A percentile compares a stretch with the other conserved stretches of the same genome.
These are phyloP conservation scores for Collybia sp. DNA, from an alignment of 768 basidiomycete genomes.

Conservation along the genomic window DNA sequence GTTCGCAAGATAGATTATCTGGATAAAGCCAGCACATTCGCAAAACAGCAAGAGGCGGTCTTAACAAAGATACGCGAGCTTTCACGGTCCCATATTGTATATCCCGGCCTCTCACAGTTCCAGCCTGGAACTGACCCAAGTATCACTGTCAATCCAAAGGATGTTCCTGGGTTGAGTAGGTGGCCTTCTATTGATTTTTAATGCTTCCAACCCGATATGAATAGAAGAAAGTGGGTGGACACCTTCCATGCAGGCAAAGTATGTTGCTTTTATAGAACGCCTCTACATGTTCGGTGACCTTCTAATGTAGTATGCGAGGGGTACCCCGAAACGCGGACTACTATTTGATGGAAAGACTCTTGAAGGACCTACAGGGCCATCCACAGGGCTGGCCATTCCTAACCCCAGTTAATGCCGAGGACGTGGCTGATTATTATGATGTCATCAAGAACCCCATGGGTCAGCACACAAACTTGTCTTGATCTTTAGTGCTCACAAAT, in stretches of 20 bases:
- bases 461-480: conserved; percentile 28
- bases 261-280: background rate
- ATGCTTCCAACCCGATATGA: conserved; percentile 2
- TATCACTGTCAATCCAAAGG: conserved; percentile 59
- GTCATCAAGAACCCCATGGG: conserved; percentile 93
- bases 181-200: conserved; percentile 9
- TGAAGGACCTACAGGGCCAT: conserved; percentile 76
- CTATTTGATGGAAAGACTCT: conserved; percentile 67
- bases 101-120: conserved; percentile 76
- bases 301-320: conserved; percentile 26
- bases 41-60: conserved; percentile 84
- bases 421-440: conserved; percentile 88
- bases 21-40: conserved; percentile 69
- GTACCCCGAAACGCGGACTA: conserved; percentile 48
- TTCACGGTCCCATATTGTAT: conserved; percentile 82
- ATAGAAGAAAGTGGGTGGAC: conserved; percentile 92
- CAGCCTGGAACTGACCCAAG: conserved; percentile 50
- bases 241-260: conserved; percentile 68
- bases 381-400: conserved; percentile 86
- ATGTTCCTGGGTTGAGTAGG: conserved; percentile 87
- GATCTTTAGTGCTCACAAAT: conserved; percentile 1
- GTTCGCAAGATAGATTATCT: conserved; percentile 90
- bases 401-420: conserved; percentile 70
- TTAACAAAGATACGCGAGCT: conserved; percentile 83
- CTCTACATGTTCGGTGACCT: background rate